Evolutionary conservation across 2,329 filamentous ascomycete species (phyloP).

Genomic region (Aspergillus felis): DNA sequence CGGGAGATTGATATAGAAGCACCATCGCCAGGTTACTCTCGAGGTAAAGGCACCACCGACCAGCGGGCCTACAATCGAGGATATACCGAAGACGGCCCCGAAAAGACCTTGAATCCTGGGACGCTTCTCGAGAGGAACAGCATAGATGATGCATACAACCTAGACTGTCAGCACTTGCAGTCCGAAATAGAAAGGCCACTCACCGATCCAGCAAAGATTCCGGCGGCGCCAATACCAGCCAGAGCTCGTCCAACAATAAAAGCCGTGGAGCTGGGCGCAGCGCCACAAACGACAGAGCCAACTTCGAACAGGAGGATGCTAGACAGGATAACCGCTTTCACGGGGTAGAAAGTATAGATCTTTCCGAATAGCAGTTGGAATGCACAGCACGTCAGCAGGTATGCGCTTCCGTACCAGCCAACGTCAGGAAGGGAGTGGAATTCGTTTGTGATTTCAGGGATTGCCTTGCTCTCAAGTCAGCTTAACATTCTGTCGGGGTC

Average conservation of each 20-base stretch:
- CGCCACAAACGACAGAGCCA: background rate
- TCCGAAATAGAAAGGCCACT: background rate
- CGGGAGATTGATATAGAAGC: slow-evolving; percentile 27
- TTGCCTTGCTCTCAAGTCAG: background rate
- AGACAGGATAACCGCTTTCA: background rate
- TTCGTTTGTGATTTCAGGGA: background rate
- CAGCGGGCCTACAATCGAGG: slow-evolving; percentile 21
- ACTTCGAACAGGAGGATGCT: background rate
- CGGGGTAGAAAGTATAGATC: background rate
- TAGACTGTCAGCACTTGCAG: background rate
- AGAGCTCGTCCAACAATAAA: background rate
- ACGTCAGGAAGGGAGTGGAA: background rate
- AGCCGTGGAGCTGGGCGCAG: background rate
- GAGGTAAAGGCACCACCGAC: slow-evolving; percentile 27
- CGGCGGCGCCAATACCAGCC: background rate
- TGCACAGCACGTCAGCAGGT: background rate
- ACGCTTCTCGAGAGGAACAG: slow-evolving; percentile 30
- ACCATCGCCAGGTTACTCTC: slow-evolving; percentile 22
- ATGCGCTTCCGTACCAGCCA: background rate
- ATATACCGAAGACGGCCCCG: slow-evolving; percentile 21
- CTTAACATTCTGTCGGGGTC: background rate
- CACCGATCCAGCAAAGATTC: background rate
- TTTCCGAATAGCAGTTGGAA: background rate
- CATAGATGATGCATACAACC: slow-evolving; percentile 21
- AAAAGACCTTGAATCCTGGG: slow-evolving; percentile 29